Evolutionary conservation across 2,329 filamentous ascomycete species (phyloP).

Genomic region (Diaporthe sp.): DNA sequence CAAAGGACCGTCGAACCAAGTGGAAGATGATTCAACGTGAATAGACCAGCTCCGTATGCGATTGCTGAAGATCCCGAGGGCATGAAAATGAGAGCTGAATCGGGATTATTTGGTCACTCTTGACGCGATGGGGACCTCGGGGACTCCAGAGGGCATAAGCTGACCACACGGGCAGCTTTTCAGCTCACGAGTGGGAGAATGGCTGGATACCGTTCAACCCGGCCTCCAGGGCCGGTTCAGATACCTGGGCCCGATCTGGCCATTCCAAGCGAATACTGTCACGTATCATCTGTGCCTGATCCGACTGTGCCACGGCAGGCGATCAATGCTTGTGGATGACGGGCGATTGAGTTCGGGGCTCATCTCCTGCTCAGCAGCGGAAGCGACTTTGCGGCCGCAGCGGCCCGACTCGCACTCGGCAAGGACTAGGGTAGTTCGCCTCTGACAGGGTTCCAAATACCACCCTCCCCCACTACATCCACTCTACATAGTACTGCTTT

Average conservation of each 20-base stretch:
- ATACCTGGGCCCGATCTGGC: neutral
- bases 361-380: neutral
- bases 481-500: too few species aligned
- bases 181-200: too few species aligned
- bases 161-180: neutral
- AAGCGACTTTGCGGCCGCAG: neutral
- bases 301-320: neutral
- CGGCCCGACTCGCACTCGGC: neutral
- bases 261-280: neutral
- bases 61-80: neutral
- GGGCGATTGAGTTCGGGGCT: neutral
- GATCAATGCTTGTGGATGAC: neutral
- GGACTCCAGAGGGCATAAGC: neutral
- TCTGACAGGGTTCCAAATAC: too few species aligned
- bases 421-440: too few species aligned
- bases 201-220: neutral
- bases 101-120: too few species aligned
- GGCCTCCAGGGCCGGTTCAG: neutral
- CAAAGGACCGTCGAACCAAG: neutral
- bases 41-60: too few species aligned
- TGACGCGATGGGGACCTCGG: too few species aligned
- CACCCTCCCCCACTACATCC: too few species aligned
- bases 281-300: constrained; percentile 2
- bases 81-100: too few species aligned
- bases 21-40: too few species aligned